Evolutionary conservation across 1,284 basidiomycete genomes (phyloP).

Genomic region (Rhodotorula sp.): DNA sequence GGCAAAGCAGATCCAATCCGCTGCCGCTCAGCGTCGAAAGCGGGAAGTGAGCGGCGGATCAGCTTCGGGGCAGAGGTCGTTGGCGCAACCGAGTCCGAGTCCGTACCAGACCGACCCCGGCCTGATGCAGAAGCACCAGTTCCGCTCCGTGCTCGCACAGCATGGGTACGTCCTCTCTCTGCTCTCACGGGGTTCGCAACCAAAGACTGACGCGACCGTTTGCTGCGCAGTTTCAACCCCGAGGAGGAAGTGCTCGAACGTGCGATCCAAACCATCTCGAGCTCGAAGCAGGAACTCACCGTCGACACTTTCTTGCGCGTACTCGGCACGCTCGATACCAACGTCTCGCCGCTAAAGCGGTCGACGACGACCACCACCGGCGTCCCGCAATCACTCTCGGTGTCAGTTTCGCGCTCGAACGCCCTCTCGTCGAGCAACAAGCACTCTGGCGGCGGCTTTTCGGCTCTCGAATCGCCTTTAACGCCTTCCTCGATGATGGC

Average conservation of each 20-base stretch:
- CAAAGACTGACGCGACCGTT: neutral
- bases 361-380: too few relatives aligned
- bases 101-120: neutral
- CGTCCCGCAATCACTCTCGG: conserved; percentile 1
- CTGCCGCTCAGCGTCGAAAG: neutral
- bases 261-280: conserved; percentile 14
- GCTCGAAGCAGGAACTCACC: conserved; percentile 17
- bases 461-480: conserved; percentile 33
- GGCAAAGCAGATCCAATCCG: neutral
- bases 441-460: conserved; percentile 7
- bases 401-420: conserved; percentile 7
- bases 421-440: conserved; percentile 1
- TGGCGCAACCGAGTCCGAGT: conserved; percentile 18
- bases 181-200: neutral
- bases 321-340: conserved; percentile 26
- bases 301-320: conserved; percentile 31
- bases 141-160: conserved; percentile 13
- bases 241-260: conserved; percentile 28
- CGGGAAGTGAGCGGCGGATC: conserved; percentile 25
- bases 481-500: conserved; percentile 21
- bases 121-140: neutral
- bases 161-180: conserved; percentile 28
- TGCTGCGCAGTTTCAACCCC: conserved; percentile 23
- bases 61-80: conserved; percentile 12
- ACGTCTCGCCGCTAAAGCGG: conserved; percentile 7